These are phyloP conservation scores for Tephrocybe sp. DNA, from an alignment of 768 basidiomycete species.

Conservation along the genomic window DNA sequence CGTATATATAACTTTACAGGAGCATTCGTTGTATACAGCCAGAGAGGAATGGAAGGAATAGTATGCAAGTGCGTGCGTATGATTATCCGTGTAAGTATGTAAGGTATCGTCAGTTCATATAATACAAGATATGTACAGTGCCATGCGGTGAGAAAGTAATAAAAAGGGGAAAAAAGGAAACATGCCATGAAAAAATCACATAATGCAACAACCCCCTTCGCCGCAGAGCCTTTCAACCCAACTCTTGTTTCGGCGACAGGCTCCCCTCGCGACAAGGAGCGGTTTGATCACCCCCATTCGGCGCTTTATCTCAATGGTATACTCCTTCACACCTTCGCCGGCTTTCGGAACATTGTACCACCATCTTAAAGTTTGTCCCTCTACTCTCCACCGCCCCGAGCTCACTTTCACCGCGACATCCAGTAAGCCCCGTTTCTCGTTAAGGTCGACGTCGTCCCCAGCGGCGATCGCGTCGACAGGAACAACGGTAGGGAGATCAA, in stretches of 20 bases:
- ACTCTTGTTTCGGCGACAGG: constrained; percentile 1
- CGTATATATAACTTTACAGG: not conserved
- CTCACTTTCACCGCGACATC: constrained; percentile 48
- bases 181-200: constrained; percentile 17
- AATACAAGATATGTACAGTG: not conserved
- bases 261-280: not conserved
- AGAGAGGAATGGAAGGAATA: not conserved
- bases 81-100: not conserved
- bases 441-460: not conserved
- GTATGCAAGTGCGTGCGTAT: not conserved
- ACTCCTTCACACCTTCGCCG: constrained; percentile 32
- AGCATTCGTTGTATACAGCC: not conserved
- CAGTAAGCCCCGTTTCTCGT: constrained; percentile 26
- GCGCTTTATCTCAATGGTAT: constrained; percentile 36
- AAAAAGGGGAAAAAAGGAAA: not conserved
- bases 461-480: not conserved
- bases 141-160: not conserved
- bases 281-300: constrained; percentile 28
- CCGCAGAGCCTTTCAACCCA: constrained; percentile 24
- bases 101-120: constrained; percentile 1
- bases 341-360: constrained; percentile 48
- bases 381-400: constrained; percentile 40
- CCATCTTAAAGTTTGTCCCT: constrained; percentile 53
- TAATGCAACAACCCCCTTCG: constrained; percentile 18
- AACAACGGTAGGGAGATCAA: constrained; percentile 11